Evolutionary conservation across 1,284 basidiomycete genomes (phyloP), one percentile per base, ranked within the genome.

Genomic region (Rhodotorula sp.): DNA sequence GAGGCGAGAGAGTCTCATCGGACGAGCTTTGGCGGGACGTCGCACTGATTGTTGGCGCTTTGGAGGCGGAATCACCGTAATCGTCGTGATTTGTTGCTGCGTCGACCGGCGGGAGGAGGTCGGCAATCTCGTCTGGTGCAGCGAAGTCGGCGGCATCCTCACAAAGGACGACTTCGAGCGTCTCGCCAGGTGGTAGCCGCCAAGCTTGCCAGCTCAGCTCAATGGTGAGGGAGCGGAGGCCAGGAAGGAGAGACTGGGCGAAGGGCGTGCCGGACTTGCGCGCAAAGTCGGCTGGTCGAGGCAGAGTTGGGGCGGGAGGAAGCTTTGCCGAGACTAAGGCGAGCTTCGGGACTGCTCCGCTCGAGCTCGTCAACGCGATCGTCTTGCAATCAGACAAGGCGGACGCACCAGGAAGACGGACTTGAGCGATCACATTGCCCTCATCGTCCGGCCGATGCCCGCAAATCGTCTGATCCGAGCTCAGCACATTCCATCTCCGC

Each of bases 141-240:
- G 40, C 13, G 7, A 44, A 44, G 40, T 44, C 40, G 40, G 40
- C 40, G 16, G 9, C 40, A 13, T 13, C 40, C 9, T 44, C 16
- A 13, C 11, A 6, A 13, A n/a, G n/a, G 2, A 56, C 37, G 15
- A 18, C 24, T 16, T 56, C 37, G 37, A 40, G 37, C 55, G 55
- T 56, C 37, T 56, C 55, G n/a, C n/a, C 37, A 1, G 22, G n/a
- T n/a, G 24, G n/a, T 0, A 46, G 44, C 6, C 16, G 10, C 58
- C 57, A 59, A 0, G 51, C 44, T 15, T 20, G 30, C 64, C 64
- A 59, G 28, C 40, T 26, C 24, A 65, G 64, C 2, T 48, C 51
- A 58, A 65, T 46, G 16, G 64, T 65, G 51, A 65, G 51, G 11
- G 57, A 47, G 18, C 58, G 57, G 5, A 65, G 52, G 28, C 64